Base-by-base conservation (phyloP, 2,329 filamentous ascomycete species). In the Drechslerella dactyloides region DNA sequence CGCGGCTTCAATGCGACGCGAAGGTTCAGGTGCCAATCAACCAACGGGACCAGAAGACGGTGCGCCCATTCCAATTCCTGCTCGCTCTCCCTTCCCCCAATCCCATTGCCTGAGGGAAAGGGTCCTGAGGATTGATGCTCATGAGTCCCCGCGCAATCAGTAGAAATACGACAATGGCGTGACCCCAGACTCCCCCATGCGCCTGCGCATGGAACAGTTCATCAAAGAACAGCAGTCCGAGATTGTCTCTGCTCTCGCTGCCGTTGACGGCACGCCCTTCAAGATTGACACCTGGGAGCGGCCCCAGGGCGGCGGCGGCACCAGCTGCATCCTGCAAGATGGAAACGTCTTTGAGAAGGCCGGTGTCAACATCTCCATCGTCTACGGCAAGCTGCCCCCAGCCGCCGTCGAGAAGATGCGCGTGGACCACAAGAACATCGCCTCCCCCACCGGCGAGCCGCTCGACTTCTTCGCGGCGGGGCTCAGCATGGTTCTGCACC, bases 301-400 rank as follows among this genome's bases (percentile, higher is more conserved):
- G 23, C 62, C 69, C 15, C 74, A 92, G 78, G 94, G 94, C 60
- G 94, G 94, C 46, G 94, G 94, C 63, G 94, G 94, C 75, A 93
- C 93, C 76, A 96, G 91, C 15, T 96, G 93, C 80, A 93, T 99
- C 42, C 83, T 99, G 17, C 94, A 99, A 80, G 92, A 97, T 75
- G 93, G 94, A 75, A 93, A 96, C 74, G 91, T 97, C 56, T 99
- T 99, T 78, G 94, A 99, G 80, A 99, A 99, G 82, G 94, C 90
- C 50, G 94, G 94, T 30, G 92, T 97, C 69, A 96, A 96, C 78
- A 93, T 93, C 78, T 96, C 90, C 65, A 87, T 97, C 73, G 94
- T 99, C 55, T 97, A 99, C 79, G 94, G 94, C 73, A 90, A 88
- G 53, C 85, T 99, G 1, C 93, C 93, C 35, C 89, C 90, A 77